These are phyloP conservation scores for Ustilago lituana DNA, from an alignment of 1,284 basidiomycete genomes.

Conservation along the genomic window DNA sequence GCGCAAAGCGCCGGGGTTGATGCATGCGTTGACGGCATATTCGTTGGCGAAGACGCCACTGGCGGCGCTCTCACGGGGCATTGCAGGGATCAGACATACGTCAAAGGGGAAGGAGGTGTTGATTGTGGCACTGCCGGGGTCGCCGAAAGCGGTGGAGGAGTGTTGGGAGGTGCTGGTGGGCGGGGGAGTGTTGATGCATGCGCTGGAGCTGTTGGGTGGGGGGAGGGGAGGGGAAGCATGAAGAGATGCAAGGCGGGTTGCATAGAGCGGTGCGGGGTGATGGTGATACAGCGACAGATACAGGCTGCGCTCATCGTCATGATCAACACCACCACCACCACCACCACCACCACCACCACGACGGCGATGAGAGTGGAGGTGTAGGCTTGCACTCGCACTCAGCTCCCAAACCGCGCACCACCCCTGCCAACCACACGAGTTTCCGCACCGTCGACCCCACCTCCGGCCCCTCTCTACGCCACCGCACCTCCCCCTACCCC, in stretches of 20 bases:
- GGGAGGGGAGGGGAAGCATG: conserved; percentile 76
- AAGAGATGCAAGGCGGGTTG: conserved; percentile 24
- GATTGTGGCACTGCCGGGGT: conserved; percentile 82
- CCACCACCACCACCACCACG: conserved; percentile 49
- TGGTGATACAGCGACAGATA: conserved; percentile 18
- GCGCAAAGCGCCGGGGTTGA: conserved; percentile 79
- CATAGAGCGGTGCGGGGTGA: conserved; percentile 3
- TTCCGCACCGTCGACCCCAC: conserved; percentile 77
- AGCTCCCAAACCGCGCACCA: conserved; percentile 45
- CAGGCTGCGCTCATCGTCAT: conserved; percentile 17
- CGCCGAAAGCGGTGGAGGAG: conserved; percentile 83
- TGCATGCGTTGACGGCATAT: conserved; percentile 76
- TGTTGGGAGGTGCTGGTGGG: conserved; percentile 76
- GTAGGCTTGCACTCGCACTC: conserved; percentile 34
- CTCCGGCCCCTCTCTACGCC: conserved; percentile 52
- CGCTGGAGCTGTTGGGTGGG: conserved; percentile 79
- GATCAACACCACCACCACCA: too few relatives aligned
- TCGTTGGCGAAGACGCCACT: conserved; percentile 80
- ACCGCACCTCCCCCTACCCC: conserved; percentile 77
- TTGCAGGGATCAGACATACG: conserved; percentile 74
- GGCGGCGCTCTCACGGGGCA: conserved; percentile 81
- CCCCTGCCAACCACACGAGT: conserved; percentile 24
- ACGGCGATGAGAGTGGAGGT: too few relatives aligned
- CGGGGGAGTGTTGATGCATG: conserved; percentile 73
- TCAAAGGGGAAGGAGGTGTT: conserved; percentile 71